Evolutionary conservation across 805 yeast species (phyloP), one percentile per base, ranked within the genome.

Genomic region (Scheffersomyces lignosus): DNA sequence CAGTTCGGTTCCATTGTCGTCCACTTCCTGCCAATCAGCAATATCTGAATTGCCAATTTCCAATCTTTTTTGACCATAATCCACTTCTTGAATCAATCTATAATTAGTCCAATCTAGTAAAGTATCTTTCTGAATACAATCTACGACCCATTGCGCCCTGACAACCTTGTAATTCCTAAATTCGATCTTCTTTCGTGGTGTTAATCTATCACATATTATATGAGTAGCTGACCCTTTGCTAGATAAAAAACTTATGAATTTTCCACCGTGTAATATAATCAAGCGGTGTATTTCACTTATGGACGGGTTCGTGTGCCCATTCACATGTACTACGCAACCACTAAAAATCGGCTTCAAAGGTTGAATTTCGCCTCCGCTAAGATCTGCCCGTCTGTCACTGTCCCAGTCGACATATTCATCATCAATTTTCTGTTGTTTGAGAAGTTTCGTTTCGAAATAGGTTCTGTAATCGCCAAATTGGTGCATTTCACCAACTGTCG

Each of bases 291-390:
- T 62, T 41, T 78, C 83, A 28, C 75, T 63, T 12, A 88, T 74
- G n/a, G 90, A 78, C 0, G 98, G 98, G 2, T 62, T 64, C 0
- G 98, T 91, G 51, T 84, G 80, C 1, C 99, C 99, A 51, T 89
- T 90, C n/a, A 91, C 88, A 56, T 84, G 81, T 4, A 91, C 71
- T 1, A 68, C 60, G 54, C 90, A 86, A 1, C 73, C 78, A 25
- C 64, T 51, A 53, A 91, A 89, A 1, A 90, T 65, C 2, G 53
- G 58, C 8, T 48, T 53, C 13, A 38, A 40, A 9, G 36, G 30
- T 58, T 25, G 10, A 14, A 29, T 34, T 25, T 37, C 30, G 6
- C 29, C 36, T 5, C 41, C 27, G 14, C 40, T 17, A 15, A 38
- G 37, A 3, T 43, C 47, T 3, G 31, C 38, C 5, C 57, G 56